phyloP scores from a whole-genome alignment of 1,284 basidiomycete genomes.

The Xerocomus cyaneibrunnescens region DNA sequence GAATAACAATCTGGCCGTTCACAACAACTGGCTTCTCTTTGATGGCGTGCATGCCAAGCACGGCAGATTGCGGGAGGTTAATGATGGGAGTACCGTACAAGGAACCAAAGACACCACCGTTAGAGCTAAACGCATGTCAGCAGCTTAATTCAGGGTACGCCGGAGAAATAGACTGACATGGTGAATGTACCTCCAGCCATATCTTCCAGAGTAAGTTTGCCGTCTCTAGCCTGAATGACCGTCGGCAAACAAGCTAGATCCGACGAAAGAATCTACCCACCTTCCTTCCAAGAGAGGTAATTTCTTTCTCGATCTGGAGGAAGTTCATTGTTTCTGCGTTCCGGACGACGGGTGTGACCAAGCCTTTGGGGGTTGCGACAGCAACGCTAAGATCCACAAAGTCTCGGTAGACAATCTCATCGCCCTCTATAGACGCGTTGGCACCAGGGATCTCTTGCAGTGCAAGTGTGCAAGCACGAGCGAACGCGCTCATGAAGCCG shows the following conservation, averaged over 20 bases:
- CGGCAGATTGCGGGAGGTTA: slow-evolving; percentile 94
- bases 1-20: slow-evolving; percentile 91
- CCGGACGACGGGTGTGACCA: slow-evolving; percentile 95
- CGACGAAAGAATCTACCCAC: slow-evolving; percentile 39
- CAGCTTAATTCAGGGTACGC: neutral
- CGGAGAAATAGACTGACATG: slow-evolving; percentile 58
- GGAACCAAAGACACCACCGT: slow-evolving; percentile 98
- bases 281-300: slow-evolving; percentile 90
- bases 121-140: slow-evolving; percentile 62
- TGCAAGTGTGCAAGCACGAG: slow-evolving; percentile 83
- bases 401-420: slow-evolving; percentile 95
- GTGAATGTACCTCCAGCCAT: slow-evolving; percentile 98
- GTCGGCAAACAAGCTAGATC: slow-evolving; percentile 8
- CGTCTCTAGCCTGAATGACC: slow-evolving; percentile 76
- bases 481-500: slow-evolving; percentile 98
- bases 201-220: slow-evolving; percentile 94
- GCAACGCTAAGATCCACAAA: slow-evolving; percentile 95
- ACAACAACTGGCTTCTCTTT: slow-evolving; percentile 95
- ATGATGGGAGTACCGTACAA: slow-evolving; percentile 97
- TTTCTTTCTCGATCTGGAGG: slow-evolving; percentile 92
- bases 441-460: slow-evolving; percentile 92
- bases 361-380: slow-evolving; percentile 95
- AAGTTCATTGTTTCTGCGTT: slow-evolving; percentile 89
- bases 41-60: slow-evolving; percentile 96
- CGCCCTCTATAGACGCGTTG: slow-evolving; percentile 94